A percentile compares a stretch with the other conserved stretches of the same genome.
Conservation (phyloP, 352 stramenopile species). For the Pythium utonaiense region DNA sequence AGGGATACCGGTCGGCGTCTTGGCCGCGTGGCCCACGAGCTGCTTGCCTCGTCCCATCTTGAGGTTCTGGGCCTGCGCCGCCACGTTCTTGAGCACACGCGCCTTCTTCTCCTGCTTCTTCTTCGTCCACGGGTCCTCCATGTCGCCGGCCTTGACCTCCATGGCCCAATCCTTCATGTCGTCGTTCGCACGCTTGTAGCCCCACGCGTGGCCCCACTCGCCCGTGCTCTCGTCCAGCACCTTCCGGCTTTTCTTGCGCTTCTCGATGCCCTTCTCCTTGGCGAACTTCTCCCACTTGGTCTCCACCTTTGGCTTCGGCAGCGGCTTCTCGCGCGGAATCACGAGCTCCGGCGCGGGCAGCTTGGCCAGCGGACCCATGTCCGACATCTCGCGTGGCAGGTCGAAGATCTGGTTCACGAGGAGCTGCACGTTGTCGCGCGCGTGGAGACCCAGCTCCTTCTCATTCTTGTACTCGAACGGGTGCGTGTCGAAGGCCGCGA, state of each 20-base stretch:
- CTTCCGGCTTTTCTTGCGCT: slow-evolving; percentile 96
- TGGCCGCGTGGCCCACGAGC: slow-evolving; percentile 31
- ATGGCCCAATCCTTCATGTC: slow-evolving; percentile 93
- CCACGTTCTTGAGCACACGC: slow-evolving; percentile 92
- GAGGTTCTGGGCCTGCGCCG: slow-evolving; percentile 74
- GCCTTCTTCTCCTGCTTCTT: slow-evolving; percentile 89
- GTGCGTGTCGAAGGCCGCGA: slow-evolving; percentile 88
- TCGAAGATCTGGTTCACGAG: slow-evolving; percentile 92
- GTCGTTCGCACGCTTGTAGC: slow-evolving; percentile 86
- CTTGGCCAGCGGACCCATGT: slow-evolving; percentile 89
- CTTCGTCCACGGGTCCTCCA: slow-evolving; percentile 94
- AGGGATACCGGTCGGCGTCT: slow-evolving; percentile 80
- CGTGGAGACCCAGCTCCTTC: slow-evolving; percentile 88
- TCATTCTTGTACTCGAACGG: slow-evolving; percentile 78
- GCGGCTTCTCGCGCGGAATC: slow-evolving; percentile 87
- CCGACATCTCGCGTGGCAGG: slow-evolving; percentile 89
- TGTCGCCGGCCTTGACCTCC: slow-evolving; percentile 91
- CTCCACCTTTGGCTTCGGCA: slow-evolving; percentile 92
- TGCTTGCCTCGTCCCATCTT: slow-evolving; percentile 71
- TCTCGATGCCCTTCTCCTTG: slow-evolving; percentile 96
- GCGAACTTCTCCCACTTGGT: slow-evolving; percentile 99
- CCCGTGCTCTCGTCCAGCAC: slow-evolving; percentile 94
- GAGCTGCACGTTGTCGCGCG: slow-evolving; percentile 92
- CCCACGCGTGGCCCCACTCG: slow-evolving; percentile 92
- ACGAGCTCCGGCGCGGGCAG: slow-evolving; percentile 60